Base-by-base conservation (phyloP, 345 rosid genomes). In the Ailanthus altissimus region DNA sequence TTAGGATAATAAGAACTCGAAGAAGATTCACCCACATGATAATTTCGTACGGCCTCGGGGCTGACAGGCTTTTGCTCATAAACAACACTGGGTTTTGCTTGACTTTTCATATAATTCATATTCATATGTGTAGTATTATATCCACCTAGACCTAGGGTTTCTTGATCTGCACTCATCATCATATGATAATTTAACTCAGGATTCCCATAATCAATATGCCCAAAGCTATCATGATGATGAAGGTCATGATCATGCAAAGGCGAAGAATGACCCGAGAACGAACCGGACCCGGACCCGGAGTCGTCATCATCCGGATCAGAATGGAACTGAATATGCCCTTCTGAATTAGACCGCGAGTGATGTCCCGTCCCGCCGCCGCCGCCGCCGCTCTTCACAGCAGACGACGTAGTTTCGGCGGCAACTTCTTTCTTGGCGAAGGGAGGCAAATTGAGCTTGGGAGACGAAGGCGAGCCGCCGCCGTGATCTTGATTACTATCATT, bases 101-200 rank as follows among this genome's bases (percentile, higher is more conserved):
- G 85, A 38, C 89, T 94, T 82, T 86, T 92, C 98, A 92, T 92
- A 75, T 84, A 97, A 77, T 91, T 94, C 97, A 88, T 89, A 43
- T 90, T 85, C 78, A 85, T 65, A 40, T 36, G 42, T 3, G 32
- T 36, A 69, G 23, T 15, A 63, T 63, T 63, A 69, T 49, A 71
- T 40, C 74, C 74, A 2, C 87, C 86, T 32, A 32, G 38, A 2
- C 88, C 86, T 21, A 81, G 83, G 53, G 10, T 59, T 73, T 59
- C 45, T 5, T 11, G 43, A 73, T 73, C 57, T 13, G 54, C 6
- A 73, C 25, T 15, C 76, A 58, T 42, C 68, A 43, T 56, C 64
- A 8, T 46, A 46, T n/a, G 26, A 25, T 57, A 57, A 58, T 58
- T 42, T n/a, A 32, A 23, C 66, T 81, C 86, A 50, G 78, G 81